A percentile compares a stretch with the other conserved stretches of the same genome.
Evolutionary conservation across 2,329 filamentous ascomycete genomes (phyloP).

Genomic region (Cyphellophora attinorum): DNA sequence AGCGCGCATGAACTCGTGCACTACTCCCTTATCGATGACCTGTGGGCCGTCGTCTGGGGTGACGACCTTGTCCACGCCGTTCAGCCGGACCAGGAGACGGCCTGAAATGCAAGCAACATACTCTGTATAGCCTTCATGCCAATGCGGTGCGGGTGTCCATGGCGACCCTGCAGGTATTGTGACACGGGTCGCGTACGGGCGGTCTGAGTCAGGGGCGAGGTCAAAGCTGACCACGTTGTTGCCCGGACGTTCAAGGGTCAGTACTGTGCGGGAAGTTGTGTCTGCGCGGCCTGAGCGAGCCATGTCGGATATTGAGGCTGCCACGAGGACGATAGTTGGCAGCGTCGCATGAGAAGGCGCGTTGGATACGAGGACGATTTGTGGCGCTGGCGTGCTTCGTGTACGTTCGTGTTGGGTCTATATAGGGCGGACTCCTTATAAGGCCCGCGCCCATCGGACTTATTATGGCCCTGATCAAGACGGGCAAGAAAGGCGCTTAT

Average conservation of each 20-base stretch:
- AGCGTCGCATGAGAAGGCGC: too few relatives aligned
- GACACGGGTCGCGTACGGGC: constrained; percentile 14
- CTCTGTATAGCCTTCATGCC: constrained; percentile 39
- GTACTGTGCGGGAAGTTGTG: neutral
- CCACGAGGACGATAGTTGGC: too few relatives aligned
- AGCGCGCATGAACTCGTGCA: constrained; percentile 41
- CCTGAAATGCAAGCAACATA: constrained; percentile 35
- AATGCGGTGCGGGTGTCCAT: constrained; percentile 43
- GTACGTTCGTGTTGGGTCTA: too few relatives aligned
- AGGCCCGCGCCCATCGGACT: too few relatives aligned
- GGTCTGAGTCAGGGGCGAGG: neutral
- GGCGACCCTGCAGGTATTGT: constrained; percentile 32
- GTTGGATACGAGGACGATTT: too few relatives aligned
- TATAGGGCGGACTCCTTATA: too few relatives aligned
- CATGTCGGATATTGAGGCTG: too few relatives aligned
- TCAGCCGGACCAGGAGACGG: constrained; percentile 19
- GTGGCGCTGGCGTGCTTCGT: too few relatives aligned
- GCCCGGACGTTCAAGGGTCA: neutral
- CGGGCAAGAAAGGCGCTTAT: too few relatives aligned
- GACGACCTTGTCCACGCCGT: constrained; percentile 25
- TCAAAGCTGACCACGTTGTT: neutral
- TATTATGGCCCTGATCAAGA: too few relatives aligned
- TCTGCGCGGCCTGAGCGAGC: too few relatives aligned
- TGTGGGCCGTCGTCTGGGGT: constrained; percentile 3
- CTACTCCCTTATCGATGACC: constrained; percentile 20